Percentiles rank a stretch among this genome's conserved stretches.
These are phyloP conservation scores for Plasmodium gaboni DNA, from an alignment of 169 alveolate genomes.

Conservation along the genomic window DNA sequence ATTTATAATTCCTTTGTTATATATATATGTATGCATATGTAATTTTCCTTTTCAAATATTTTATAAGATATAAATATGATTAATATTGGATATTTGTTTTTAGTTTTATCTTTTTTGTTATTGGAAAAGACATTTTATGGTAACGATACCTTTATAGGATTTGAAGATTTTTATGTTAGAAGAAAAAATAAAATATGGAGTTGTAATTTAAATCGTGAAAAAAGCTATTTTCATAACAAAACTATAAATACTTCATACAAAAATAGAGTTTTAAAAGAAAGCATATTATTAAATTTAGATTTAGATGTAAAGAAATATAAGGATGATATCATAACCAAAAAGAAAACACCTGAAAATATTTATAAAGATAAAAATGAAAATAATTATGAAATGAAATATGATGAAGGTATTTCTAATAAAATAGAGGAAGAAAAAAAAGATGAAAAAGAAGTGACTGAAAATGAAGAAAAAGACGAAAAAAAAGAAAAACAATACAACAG, in stretches of 20 bases:
- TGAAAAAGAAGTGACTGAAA: background rate
- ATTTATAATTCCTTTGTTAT: too few species aligned
- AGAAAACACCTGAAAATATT: background rate
- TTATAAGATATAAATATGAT: constrained; percentile 38
- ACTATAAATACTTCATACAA: background rate
- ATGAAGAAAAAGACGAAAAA: background rate
- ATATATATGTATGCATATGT: too few species aligned
- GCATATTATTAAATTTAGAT: background rate
- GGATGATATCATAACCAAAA: background rate
- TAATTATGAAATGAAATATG: constrained; percentile 13
- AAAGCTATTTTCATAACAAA: constrained; percentile 1
- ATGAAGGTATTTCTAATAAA: constrained; percentile 7
- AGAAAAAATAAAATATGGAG: background rate
- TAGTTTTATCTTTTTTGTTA: constrained; percentile 39
- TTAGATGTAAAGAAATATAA: background rate
- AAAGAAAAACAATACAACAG: background rate
- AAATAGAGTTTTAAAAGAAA: constrained; percentile 1
- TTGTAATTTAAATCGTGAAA: constrained; percentile 5
- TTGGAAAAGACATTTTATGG: constrained; percentile 24
- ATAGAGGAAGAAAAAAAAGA: background rate
- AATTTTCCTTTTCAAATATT: too few species aligned
- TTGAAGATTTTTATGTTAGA: background rate
- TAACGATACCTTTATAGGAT: background rate
- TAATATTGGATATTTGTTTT: constrained; percentile 27
- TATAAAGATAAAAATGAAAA: background rate